Conservation (phyloP, 177 flowering plant species). For the Vitis hybrid region DNA sequence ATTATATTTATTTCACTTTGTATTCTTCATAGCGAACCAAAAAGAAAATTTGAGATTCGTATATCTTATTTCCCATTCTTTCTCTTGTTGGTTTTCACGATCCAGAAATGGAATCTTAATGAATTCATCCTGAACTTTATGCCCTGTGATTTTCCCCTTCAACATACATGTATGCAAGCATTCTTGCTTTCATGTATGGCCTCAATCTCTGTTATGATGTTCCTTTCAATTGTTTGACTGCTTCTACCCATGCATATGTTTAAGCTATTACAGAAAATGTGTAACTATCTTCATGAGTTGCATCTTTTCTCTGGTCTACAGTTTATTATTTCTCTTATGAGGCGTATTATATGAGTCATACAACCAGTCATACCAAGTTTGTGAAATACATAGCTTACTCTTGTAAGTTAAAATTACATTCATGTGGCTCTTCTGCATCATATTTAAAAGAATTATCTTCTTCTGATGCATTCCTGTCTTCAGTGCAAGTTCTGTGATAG, state of each 20-base stretch:
- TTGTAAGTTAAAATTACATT: too few species aligned
- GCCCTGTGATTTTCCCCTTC: too few species aligned
- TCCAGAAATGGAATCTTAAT: too few species aligned
- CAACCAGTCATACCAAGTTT: neutral
- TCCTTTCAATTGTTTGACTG: neutral
- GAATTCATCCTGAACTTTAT: too few species aligned
- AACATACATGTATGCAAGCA: neutral
- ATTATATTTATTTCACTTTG: too few species aligned
- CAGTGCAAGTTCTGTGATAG: constrained; percentile 87
- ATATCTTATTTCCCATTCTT: too few species aligned
- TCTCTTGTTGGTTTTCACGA: too few species aligned
- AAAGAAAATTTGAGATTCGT: too few species aligned
- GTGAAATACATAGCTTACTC: neutral
- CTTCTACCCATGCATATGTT: neutral
- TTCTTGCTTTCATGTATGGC: neutral
- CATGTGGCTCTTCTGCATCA: too few species aligned
- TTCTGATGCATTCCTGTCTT: constrained; percentile 3
- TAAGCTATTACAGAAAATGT: too few species aligned
- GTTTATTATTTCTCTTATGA: neutral
- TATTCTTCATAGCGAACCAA: too few species aligned
- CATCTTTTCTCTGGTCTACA: neutral
- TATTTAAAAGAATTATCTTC: neutral
- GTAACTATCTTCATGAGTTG: too few species aligned
- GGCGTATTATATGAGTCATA: neutral
- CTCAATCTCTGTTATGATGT: neutral